A percentile compares a stretch with the other conserved stretches of the same genome.
Conservation (phyloP, 495 filamentous ascomycete genomes). For the Neurospora sp. region DNA sequence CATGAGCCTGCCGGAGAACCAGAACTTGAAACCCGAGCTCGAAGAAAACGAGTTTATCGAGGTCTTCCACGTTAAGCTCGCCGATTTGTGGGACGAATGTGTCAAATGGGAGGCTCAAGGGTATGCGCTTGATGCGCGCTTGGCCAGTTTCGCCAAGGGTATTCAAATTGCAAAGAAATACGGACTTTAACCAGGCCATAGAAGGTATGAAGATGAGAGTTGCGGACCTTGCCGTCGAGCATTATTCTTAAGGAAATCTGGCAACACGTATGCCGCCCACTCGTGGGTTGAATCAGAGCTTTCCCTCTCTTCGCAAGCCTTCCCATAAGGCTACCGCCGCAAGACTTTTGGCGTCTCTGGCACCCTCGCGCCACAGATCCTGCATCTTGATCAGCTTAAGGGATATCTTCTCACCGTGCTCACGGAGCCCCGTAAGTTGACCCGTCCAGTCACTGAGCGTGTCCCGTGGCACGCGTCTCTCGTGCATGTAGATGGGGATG, state of each 20-base stretch:
- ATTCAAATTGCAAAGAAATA: conserved; percentile 63
- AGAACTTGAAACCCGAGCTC: conserved; percentile 56
- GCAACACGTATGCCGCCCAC: not conserved
- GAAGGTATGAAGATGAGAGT: not conserved
- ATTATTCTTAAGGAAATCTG: not conserved
- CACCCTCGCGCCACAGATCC: conserved; percentile 66
- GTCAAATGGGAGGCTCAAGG: conserved; percentile 60
- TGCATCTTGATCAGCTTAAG: conserved; percentile 57
- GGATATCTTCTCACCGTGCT: conserved; percentile 76
- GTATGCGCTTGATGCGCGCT: conserved; percentile 75
- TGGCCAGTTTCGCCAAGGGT: conserved; percentile 76
- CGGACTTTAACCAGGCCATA: conserved; percentile 19
- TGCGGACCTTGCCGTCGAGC: not conserved
- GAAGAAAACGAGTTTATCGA: conserved; percentile 91
- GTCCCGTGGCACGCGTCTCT: conserved; percentile 52
- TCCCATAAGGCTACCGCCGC: conserved; percentile 69
- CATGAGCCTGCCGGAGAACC: conserved; percentile 57
- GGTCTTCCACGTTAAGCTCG: conserved; percentile 62
- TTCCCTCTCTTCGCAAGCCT: conserved; percentile 56
- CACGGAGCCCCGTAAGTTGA: conserved; percentile 64
- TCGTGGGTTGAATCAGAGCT: conserved; percentile 31
- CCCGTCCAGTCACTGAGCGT: conserved; percentile 62
- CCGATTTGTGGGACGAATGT: conserved; percentile 54
- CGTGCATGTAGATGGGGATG: conserved; percentile 65
- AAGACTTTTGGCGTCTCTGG: conserved; percentile 70